Base-by-base conservation (phyloP, 805 yeast species). In the Saccharomycopsis javanensis region DNA sequence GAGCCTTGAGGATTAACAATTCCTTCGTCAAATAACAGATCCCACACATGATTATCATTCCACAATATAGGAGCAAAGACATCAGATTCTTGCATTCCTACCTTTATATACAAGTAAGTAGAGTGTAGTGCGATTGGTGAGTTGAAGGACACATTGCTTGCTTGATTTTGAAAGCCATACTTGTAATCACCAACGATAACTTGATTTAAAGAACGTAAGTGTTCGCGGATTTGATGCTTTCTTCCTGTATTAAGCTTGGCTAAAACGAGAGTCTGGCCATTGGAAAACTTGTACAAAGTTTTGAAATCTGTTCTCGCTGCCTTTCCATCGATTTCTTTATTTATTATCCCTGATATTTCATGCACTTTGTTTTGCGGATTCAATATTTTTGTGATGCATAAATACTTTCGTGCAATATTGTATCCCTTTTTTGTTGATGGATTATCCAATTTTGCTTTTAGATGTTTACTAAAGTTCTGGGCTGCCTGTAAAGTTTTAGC, bases 171-270 rank as follows among this genome's bases (percentile, higher is more conserved):
- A 1, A 37, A 46, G 3, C 61, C 51, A 23, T 57, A 53, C 3
- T 23, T 27, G 5, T 16, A 16, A 18, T 60, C 62, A 10, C 60
- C 67, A 67, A 20, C 65, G 66, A 60, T 69, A 68, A 52, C 57
- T 61, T 4, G 31, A 5, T 56, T 73, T 75, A 56, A 70, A 68
- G 8, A 65, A 1, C 66, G 55, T 2, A 71, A 57, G 54, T 72
- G 76, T 15, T 61, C 56, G 50, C 78, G 62, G 8, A 75, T 69
- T 55, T 75, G 79, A 55, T 72, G 77, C 52, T 72, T 75, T 55
- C 67, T 64, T 1, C 78, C 78, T 1, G 78, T 71, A 1, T 61
- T 58, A 8, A 75, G 58, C 57, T 74, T 71, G 7, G 74, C 38
- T 0, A 69, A 58, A 5, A 67, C 59, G 13, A 38, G 35, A 11